A percentile compares a stretch with the other conserved stretches of the same genome.
These are phyloP conservation scores for Salvia sclarea DNA, from an alignment of 305 asterid species.

Conservation along the genomic window DNA sequence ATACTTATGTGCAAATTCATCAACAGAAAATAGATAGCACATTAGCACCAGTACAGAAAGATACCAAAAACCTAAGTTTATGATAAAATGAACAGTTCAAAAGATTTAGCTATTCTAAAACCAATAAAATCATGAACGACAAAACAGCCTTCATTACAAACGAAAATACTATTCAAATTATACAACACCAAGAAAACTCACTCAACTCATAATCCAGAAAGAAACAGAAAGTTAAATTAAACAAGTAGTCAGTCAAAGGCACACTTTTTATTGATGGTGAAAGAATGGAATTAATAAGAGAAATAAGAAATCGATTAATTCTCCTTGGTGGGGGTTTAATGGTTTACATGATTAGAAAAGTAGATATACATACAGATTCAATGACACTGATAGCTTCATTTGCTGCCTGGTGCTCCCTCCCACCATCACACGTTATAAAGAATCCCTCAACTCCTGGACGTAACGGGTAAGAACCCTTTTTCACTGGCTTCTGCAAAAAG, in stretches of 20 bases:
- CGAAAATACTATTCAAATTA: background rate
- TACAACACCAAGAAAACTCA: slow-evolving; percentile 8
- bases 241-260: slow-evolving; percentile 6
- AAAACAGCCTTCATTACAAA: background rate
- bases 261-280: background rate
- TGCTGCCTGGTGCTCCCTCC: slow-evolving; percentile 82
- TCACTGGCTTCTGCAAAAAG: slow-evolving; percentile 63
- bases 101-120: background rate
- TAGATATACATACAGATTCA: slow-evolving; percentile 60
- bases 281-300: background rate
- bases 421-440: slow-evolving; percentile 97
- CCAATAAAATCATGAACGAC: background rate
- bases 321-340: background rate
- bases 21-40: background rate
- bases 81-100: background rate
- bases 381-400: slow-evolving; percentile 83
- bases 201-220: background rate
- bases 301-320: background rate
- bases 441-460: slow-evolving; percentile 91
- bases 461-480: slow-evolving; percentile 78
- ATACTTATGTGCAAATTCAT: background rate
- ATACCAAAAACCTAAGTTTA: background rate
- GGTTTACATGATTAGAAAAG: background rate
- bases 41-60: background rate
- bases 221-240: slow-evolving; percentile 12